Evolutionary conservation across 2,329 filamentous ascomycete species (phyloP).

Genomic region (Penicillium rolfsii): DNA sequence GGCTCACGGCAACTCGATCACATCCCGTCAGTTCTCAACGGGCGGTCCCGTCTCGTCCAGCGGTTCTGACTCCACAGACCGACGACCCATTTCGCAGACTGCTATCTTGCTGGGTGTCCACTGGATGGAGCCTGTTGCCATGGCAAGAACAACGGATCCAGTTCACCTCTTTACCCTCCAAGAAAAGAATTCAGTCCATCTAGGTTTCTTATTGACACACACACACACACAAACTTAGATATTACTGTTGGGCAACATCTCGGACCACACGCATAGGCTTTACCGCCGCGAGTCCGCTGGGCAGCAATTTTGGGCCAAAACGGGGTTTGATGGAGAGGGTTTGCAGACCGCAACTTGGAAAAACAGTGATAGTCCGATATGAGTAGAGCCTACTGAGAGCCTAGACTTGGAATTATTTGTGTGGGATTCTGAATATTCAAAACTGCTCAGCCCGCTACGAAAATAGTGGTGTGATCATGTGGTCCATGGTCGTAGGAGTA

Average conservation of each 20-base stretch:
- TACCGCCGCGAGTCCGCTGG: conserved; percentile 39
- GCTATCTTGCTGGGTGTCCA: conserved; percentile 7
- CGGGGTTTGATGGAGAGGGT: conserved; percentile 14
- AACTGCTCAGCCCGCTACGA: conserved; percentile 1
- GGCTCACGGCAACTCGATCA: conserved; percentile 15
- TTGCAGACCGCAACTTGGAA: conserved; percentile 34
- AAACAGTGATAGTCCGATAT: neutral
- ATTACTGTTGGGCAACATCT: conserved; percentile 34
- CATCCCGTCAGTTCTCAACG: conserved; percentile 22
- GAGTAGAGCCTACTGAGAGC: neutral
- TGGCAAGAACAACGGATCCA: conserved; percentile 22
- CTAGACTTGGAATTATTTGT: neutral
- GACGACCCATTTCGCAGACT: conserved; percentile 22
- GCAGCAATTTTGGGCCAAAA: conserved; percentile 39
- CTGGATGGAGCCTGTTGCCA: conserved; percentile 25
- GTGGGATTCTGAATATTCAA: conserved; percentile 5
- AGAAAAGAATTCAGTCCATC: conserved; percentile 10
- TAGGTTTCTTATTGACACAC: conserved; percentile 18
- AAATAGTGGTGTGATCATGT: neutral
- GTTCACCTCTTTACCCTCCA: neutral
- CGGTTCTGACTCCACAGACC: conserved; percentile 31
- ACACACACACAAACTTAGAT: conserved; percentile 14
- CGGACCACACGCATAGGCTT: conserved; percentile 35
- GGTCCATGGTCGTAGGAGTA: neutral
- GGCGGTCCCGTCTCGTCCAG: conserved; percentile 30